phyloP scores from a whole-genome alignment of 306 rosid genomes.

The Vigna unguiculata region DNA sequence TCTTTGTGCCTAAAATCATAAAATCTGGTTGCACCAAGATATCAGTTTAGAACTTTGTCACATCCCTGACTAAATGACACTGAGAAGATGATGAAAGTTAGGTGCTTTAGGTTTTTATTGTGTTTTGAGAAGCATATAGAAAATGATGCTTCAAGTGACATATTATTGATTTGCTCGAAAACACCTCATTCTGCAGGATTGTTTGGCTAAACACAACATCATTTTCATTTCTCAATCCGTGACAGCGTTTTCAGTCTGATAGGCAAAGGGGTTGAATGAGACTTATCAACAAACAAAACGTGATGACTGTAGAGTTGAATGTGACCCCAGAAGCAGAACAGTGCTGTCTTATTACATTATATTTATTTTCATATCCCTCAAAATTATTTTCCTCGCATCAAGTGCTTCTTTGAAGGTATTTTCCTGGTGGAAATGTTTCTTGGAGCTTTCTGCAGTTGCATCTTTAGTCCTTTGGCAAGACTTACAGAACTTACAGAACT shows the following conservation, averaged over 20 bases:
- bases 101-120: not conserved
- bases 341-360: not conserved
- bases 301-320: constrained; percentile 56
- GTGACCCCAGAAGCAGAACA: constrained; percentile 58
- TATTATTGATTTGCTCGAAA: constrained; percentile 13
- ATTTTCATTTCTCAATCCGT: constrained; percentile 36
- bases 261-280: constrained; percentile 49
- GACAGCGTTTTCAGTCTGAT: constrained; percentile 53
- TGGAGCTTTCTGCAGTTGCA: constrained; percentile 49
- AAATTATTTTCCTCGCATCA: constrained; percentile 25
- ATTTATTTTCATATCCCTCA: not conserved
- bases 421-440: constrained; percentile 42
- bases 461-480: constrained; percentile 39
- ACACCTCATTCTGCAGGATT: constrained; percentile 28
- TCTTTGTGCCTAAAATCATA: constrained; percentile 4
- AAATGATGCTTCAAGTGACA: constrained; percentile 31
- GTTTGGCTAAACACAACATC: constrained; percentile 25
- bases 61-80: not conserved
- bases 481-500: constrained; percentile 38
- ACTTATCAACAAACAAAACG: constrained; percentile 69
- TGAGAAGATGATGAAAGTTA: constrained; percentile 1
- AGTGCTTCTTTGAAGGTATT: constrained; percentile 33
- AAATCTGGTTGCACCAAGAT: constrained; percentile 11
- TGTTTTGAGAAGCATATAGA: constrained; percentile 25
- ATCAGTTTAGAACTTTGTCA: constrained; percentile 20